These are phyloP conservation scores for Neurospora intermedia DNA, from an alignment of 495 filamentous ascomycete genomes.

Conservation along the genomic window DNA sequence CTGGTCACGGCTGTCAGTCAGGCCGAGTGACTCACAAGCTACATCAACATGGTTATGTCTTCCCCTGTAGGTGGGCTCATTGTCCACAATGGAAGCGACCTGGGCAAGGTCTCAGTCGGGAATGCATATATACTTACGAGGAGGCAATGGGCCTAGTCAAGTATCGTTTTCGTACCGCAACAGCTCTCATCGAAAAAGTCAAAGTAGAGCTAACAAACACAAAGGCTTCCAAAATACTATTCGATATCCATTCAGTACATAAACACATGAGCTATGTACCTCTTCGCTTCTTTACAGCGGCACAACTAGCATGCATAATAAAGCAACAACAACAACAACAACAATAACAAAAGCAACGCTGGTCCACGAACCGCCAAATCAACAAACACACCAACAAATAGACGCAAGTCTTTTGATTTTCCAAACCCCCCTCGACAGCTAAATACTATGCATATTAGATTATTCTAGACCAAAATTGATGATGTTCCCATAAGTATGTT, in stretches of 20 bases:
- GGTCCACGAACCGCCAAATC: neutral
- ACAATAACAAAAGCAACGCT: neutral
- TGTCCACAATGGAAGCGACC: too few species aligned
- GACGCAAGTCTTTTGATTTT: neutral
- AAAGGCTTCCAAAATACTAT: neutral
- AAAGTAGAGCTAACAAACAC: neutral
- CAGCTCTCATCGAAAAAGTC: too few species aligned
- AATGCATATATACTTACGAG: too few species aligned
- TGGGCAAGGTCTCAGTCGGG: too few species aligned
- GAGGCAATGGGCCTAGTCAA: too few species aligned
- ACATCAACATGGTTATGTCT: neutral
- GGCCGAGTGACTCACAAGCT: neutral
- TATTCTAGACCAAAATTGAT: neutral
- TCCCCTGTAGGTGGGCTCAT: neutral
- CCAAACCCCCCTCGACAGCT: neutral
- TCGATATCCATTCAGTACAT: neutral
- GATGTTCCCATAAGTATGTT: neutral
- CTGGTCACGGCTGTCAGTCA: neutral
- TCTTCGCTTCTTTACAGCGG: neutral
- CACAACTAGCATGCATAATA: neutral
- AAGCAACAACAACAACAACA: neutral
- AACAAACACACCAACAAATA: neutral
- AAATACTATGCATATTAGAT: neutral
- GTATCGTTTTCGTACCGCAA: too few species aligned
- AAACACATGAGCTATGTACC: neutral